A percentile compares a stretch with the other conserved stretches of the same genome.
Evolutionary conservation across 1,284 basidiomycete species (phyloP).

Genomic region (Baeospora myosura): DNA sequence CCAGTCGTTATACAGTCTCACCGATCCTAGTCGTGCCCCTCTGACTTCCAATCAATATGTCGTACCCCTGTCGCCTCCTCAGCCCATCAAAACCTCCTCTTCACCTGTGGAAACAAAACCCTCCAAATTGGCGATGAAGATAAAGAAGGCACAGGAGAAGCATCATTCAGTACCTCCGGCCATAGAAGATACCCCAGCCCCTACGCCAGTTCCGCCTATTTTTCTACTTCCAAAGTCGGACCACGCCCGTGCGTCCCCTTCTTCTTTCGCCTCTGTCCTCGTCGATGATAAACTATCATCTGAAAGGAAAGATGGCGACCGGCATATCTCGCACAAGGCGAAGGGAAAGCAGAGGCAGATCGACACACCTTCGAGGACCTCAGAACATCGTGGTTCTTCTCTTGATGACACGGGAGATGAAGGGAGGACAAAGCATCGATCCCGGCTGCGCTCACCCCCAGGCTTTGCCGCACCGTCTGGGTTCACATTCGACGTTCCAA

Average conservation of each 20-base stretch:
- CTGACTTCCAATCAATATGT: constrained; percentile 30
- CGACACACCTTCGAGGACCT: neutral
- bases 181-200: constrained; percentile 30
- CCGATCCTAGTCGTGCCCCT: constrained; percentile 32
- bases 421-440: neutral
- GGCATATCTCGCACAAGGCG: constrained; percentile 16
- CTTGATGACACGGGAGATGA: constrained; percentile 16
- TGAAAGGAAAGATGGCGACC: constrained; percentile 28
- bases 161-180: constrained; percentile 22
- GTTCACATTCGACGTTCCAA: constrained; percentile 75
- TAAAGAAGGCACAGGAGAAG: constrained; percentile 44
- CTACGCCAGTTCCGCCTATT: constrained; percentile 40
- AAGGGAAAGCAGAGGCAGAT: constrained; percentile 10
- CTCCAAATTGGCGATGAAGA: constrained; percentile 66
- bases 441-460: constrained; percentile 21
- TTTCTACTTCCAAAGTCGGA: constrained; percentile 41
- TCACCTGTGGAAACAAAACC: constrained; percentile 29
- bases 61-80: constrained; percentile 27
- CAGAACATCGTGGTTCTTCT: constrained; percentile 5
- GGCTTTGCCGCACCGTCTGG: constrained; percentile 26
- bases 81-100: constrained; percentile 3
- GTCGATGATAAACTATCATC: constrained; percentile 42
- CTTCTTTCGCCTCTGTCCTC: constrained; percentile 68
- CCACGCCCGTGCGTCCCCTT: constrained; percentile 61
- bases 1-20: constrained; percentile 51